Conservation (phyloP, 805 yeast species). For the Candida chauliodis region DNA sequence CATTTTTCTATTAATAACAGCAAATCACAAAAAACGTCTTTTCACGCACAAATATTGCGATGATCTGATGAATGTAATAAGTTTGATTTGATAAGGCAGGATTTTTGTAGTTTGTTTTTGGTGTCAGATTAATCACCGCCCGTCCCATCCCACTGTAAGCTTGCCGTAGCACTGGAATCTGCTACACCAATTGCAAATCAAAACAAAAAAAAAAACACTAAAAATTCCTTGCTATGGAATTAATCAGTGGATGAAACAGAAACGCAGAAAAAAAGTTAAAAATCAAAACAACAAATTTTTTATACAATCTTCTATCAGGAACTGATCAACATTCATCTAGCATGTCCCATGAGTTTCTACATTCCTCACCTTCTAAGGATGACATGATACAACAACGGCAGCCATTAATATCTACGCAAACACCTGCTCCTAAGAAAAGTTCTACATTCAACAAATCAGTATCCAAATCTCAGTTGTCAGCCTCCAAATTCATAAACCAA, state of each 20-base stretch:
- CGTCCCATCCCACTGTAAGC: not conserved
- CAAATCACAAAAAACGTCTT: no score
- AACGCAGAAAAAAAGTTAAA: not conserved
- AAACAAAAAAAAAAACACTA: not conserved
- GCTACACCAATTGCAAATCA: not conserved
- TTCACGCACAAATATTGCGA: no score
- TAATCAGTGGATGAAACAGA: no score
- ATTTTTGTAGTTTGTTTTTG: no score
- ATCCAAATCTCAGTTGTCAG: conserved; percentile 17
- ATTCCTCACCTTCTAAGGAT: conserved; percentile 34
- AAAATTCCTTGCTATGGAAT: no score
- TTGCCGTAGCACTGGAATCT: no score
- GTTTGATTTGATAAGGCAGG: no score
- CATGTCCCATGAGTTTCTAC: conserved; percentile 29
- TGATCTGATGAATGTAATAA: no score
- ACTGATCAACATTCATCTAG: not conserved
- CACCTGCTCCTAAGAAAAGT: conserved; percentile 8
- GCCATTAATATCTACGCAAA: not conserved
- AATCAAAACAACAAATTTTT: not conserved
- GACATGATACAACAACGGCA: conserved; percentile 14
- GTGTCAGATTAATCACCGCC: no score
- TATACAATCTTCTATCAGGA: not conserved
- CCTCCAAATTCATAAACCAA: conserved; percentile 17
- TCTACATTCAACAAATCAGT: conserved; percentile 3
- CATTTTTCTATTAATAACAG: no score